Base-by-base conservation (phyloP, 345 rosid species). In the Jatropha curcas region DNA sequence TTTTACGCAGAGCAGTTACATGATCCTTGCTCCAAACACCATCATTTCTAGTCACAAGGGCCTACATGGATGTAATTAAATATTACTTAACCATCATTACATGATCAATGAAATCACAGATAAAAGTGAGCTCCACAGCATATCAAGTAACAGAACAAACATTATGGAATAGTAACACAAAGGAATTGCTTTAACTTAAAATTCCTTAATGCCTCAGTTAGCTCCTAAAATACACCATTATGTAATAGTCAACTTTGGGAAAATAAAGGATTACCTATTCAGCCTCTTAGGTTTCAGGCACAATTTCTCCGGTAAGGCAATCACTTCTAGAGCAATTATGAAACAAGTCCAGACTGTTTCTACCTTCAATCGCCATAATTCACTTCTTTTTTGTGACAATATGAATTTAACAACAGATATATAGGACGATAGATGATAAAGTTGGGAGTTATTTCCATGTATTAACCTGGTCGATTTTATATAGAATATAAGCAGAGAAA, bases 21-120 rank as follows among this genome's bases (percentile, higher is more conserved):
- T 95, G 98, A 82, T 95, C 99, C 85, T 86, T 91, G 83, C 96
- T 92, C 99, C 99, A 95, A 37, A 95, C 98, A 80, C 99, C 97
- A 64, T 95, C 99, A 71, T 91, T 91, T 80, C 98, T 85, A 77
- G 93, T 93, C 55, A 91, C 98, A 68, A 93, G 91, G 72, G 98
- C 98, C 98, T 93, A 74, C 66, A 75, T 41, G n/a, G 33, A 74
- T 60, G 68, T 37, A 56, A 66, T 60, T 61, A 48, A 14, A 53
- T 28, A 62, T 71, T n/a, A 69, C 68, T 45, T 34, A 41, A 55
- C 24, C 22, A 74, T 16, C n/a, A 52, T 43, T 33, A 10, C 22
- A 20, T 65, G 55, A 53, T 60, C 41, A 34, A 67, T 24, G 27
- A 37, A 39, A 39, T 30, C 24, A 63, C 50, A 41, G 14, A 57